Base-by-base conservation (phyloP, 306 rosid genomes). In the Cicer pinnatifidum region DNA sequence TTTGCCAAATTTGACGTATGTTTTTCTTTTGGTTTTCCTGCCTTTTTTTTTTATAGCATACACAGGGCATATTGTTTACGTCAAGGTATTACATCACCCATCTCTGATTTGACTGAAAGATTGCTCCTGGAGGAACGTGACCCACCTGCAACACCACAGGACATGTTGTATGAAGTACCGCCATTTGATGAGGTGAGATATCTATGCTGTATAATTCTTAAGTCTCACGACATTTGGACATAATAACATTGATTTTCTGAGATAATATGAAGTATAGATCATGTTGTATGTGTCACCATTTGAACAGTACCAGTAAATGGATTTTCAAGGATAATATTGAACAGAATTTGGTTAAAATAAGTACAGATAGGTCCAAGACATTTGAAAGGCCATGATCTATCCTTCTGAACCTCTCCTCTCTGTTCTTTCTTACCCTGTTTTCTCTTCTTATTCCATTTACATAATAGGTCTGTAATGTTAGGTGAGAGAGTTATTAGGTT, bases 101-200 rank as follows among this genome's bases (percentile, higher is more conserved):
- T 95, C 72, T 91, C 97, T 54, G 97, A 95, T 84, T 89, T 95
- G 69, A 87, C 96, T 28, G 90, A 87, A 85, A 91, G 99, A 75
- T 87, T 95, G 84, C 97, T 95, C 28, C 89, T 95, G 44, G 99
- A 91, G 82, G 99, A 95, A 48, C 93, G 89, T 7, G 97, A 95
- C 46, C 88, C 90, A 52, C 97, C 97, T 76, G 97, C 97, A 75
- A 85, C 88, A 45, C 90, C 90, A 12, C 92, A 82, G 62, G 99
- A 91, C 85, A 86, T 89, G 65, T 82, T 87, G 59, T 91, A 86
- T 67, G 97, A 91, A 88, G 86, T 84, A 53, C 99, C 97, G 37
- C 99, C 99, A 10, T 95, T 95, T 81, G 97, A 88, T 80, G 99
- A 95, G 96, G 99, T 90, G 78, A 74, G 87, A 67, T 68, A 65